Conservation (phyloP, 2,329 filamentous ascomycete species). For the Colletotrichum spaethianum region DNA sequence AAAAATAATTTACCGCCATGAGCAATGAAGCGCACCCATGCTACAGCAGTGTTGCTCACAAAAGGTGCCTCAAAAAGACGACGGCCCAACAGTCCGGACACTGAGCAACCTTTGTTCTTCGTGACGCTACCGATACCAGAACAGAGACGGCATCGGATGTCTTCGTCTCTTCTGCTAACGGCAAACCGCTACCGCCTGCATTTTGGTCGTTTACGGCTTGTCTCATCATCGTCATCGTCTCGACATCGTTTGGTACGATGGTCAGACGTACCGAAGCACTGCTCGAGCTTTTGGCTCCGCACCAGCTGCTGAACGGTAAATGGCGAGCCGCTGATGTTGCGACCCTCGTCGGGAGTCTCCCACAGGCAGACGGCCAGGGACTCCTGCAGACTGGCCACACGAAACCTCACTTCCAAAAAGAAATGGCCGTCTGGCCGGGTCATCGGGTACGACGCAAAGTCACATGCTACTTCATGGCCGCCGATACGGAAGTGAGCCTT, state of each 20-base stretch:
- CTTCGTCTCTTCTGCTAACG: neutral
- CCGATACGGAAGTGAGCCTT: neutral
- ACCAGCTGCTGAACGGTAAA: conserved; percentile 11
- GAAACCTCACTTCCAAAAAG: neutral
- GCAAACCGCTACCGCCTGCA: neutral
- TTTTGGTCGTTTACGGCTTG: neutral
- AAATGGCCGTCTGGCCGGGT: neutral
- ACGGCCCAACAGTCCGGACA: neutral
- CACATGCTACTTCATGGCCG: neutral
- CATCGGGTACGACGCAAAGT: neutral
- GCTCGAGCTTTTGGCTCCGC: conserved; percentile 3
- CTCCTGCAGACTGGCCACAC: conserved; percentile 6
- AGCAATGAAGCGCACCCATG: neutral
- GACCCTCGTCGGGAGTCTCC: neutral
- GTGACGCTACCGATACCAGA: neutral
- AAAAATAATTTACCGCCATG: neutral
- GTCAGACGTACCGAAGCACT: conserved; percentile 5
- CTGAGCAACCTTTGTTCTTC: neutral
- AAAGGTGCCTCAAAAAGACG: neutral
- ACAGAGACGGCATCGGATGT: neutral
- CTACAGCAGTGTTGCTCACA: neutral
- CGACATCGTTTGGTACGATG: neutral
- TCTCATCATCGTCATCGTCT: neutral
- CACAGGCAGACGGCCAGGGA: neutral
- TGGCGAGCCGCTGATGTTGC: neutral